Conservation (phyloP, 2,329 filamentous ascomycete genomes). For the Fonsecaea erecta region DNA sequence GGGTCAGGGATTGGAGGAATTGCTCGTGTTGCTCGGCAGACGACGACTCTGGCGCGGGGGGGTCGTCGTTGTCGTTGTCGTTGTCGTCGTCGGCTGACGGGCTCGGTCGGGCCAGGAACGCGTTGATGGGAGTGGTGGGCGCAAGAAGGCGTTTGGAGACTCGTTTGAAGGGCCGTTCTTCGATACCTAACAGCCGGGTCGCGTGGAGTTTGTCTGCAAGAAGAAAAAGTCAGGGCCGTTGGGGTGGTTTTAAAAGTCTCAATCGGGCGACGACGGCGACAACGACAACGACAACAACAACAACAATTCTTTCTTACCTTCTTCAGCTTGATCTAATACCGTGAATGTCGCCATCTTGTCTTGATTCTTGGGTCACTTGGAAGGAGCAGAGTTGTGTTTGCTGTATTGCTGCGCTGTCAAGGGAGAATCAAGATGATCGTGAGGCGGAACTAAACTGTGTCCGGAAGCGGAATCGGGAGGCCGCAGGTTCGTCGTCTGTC, state of each 20-base stretch:
- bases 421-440: not conserved
- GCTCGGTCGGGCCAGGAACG: constrained; percentile 52
- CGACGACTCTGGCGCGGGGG: constrained; percentile 48
- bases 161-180: constrained; percentile 90
- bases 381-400: no score
- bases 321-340: constrained; percentile 73
- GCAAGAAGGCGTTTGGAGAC: constrained; percentile 79
- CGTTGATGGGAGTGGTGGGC: constrained; percentile 65
- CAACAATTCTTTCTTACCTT: constrained; percentile 50
- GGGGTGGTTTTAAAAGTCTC: no score
- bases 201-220: constrained; percentile 78
- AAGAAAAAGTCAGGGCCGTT: not conserved
- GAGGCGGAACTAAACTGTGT: not conserved
- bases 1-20: constrained; percentile 56
- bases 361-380: not conserved
- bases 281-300: no score
- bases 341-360: constrained; percentile 62
- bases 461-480: not conserved
- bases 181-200: constrained; percentile 81
- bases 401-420: no score
- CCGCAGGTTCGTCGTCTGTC: not conserved
- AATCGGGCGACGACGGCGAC: no score
- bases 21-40: constrained; percentile 41
- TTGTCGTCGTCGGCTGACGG: constrained; percentile 61
- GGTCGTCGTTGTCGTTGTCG: no score